phyloP scores from a whole-genome alignment of 2,329 filamentous ascomycete species.

The Tolypocladium pustulatum region DNA sequence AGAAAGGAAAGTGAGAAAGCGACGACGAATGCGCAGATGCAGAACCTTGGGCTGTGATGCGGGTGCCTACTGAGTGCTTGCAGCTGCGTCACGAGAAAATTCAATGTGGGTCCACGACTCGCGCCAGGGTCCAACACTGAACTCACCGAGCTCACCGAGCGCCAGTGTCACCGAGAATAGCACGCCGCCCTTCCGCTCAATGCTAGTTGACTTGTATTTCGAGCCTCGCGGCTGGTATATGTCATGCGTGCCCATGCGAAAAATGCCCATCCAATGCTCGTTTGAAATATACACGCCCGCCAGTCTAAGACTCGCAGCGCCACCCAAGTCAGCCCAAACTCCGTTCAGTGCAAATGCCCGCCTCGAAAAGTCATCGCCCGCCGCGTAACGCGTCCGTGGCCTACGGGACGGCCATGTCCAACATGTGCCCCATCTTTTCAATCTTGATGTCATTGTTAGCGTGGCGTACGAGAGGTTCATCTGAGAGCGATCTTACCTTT shows the following conservation, averaged over 20 bases:
- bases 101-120: not conserved
- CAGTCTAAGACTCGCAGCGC: not conserved
- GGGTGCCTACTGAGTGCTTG: not conserved
- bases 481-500: conserved; percentile 53
- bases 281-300: not conserved
- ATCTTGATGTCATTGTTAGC: conserved; percentile 42
- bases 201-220: not conserved
- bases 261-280: not conserved
- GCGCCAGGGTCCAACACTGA: not conserved
- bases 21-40: not conserved
- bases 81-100: not conserved
- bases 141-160: not conserved
- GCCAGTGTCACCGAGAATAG: not conserved
- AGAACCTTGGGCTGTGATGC: not conserved
- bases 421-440: conserved; percentile 79
- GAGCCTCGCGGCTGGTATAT: not conserved
- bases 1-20: not conserved
- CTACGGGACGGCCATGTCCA: conserved; percentile 38
- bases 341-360: not conserved
- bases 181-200: not conserved
- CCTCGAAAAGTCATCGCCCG: not conserved
- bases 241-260: not conserved
- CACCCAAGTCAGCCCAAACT: conserved; percentile 1
- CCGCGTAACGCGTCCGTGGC: not conserved
- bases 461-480: not conserved